Evolutionary conservation across 257 asterid species (phyloP), one percentile per base, ranked within the genome.

Genomic region (Nicotiana tabacum): DNA sequence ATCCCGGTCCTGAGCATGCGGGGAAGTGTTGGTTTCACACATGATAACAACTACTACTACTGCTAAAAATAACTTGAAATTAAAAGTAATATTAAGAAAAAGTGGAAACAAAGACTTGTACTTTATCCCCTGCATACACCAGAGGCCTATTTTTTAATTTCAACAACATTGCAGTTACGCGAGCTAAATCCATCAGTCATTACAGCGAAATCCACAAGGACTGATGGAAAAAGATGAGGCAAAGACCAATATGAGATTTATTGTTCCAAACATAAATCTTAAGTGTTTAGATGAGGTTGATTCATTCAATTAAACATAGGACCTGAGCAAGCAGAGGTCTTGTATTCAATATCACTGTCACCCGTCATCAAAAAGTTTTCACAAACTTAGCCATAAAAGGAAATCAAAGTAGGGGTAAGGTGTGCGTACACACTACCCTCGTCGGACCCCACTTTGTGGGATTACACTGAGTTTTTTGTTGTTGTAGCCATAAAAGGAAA

Each of bases 151-250:
- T 12, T 72, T 24, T 70, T 2, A 43, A 43, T 43, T 72, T 43
- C 78, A 43, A 43, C 78, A 72, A 33, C 78, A 72, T 70, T 43
- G 78, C 78, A 72, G 35, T 72, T 1, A 8, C 21, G 46, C 37
- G 60, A 72, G 78, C 60, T 72, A 72, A 72, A 72, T 72, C 60
- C 56, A 69, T 39, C 43, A n/a, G 16, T 39, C 77, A 69, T n/a
- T 69, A 10, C 10, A 10, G 33, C 9, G n/a, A 70, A 5, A 70
- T 30, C 78, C 17, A 70, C 33, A 11, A n/a, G 58, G 55, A n/a
- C 4, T 18, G 30, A 67, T 18, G 29, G 24, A 37, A 68, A 8
- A 68, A 17, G 9, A 68, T 16, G 9, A 68, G 10, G 30, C 6
- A 29, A 3, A 68, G 77, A 35, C 53, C 77, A 69, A 37, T 11